Evolutionary conservation across 257 asterid genomes (phyloP), one percentile per base, ranked within the genome.

Genomic region (Gardenia jasminoides): DNA sequence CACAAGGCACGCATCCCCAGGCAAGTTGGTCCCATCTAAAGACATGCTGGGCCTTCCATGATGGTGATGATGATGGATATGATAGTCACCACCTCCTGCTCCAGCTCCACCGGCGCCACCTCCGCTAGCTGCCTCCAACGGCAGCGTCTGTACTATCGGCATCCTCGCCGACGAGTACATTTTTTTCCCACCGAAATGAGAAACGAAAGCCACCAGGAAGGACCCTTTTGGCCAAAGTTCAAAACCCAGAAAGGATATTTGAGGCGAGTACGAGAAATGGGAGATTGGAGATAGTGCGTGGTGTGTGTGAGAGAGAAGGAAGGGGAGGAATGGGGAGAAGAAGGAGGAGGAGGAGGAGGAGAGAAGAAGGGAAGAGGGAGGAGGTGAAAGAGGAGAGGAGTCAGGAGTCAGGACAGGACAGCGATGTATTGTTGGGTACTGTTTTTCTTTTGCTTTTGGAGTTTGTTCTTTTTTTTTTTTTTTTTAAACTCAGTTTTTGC

Each of bases 381-480:
- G 43, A 11, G 2, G 65, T 17, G 61, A 74, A 43, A 71, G 43
- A 20, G 81, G 88, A 86, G 86, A 84, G 83, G 87, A 87, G n/a
- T n/a, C n/a, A 22, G 65, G 17, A 54, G 41, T 36, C 41, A 59
- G 83, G 90, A 86, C 87, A 83, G 83, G 87, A 87, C 94, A 90
- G 92, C 92, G 88, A 87, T 82, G 92, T 89, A 81, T 81, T 84
- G 91, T 89, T 81, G 73, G 86, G 89, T 87, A 80, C 88, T 84
- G 90, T 88, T 84, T 82, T 69, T n/a, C n/a, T 65, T 67, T 78
- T 33, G 62, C 67, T 70, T 65, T 72, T 36, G 54, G 52, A 67
- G 65, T n/a, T 52, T 52, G 75, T 39, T n/a, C 41, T 73, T 46
- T 52, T 66, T 65, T 76, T 50, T 75, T 39, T n/a, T 52, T 73